Conservation (phyloP, 371 early-diverging fungal genomes). For the Capniomyces stellatus region DNA sequence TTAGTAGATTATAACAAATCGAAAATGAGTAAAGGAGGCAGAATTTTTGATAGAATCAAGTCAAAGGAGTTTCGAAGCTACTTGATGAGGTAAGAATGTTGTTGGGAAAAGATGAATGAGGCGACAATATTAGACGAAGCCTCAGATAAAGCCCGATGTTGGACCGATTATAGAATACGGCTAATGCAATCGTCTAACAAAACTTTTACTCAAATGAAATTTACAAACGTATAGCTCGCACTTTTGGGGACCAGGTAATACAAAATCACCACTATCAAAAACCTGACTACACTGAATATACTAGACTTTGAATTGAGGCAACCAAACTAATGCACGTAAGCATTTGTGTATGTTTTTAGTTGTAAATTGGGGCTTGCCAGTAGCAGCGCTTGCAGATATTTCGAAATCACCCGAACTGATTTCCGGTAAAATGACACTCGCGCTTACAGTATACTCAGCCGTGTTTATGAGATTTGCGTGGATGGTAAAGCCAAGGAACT, state of each 20-base stretch:
- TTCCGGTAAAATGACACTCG: constrained; percentile 79
- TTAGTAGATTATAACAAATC: too few relatives aligned
- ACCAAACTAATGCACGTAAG: neutral
- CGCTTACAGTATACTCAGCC: constrained; percentile 60
- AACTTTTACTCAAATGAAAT: neutral
- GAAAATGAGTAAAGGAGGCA: neutral
- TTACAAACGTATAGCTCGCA: constrained; percentile 29
- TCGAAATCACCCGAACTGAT: constrained; percentile 83
- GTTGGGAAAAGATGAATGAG: too few relatives aligned
- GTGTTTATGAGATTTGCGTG: constrained; percentile 93
- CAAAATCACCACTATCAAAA: neutral
- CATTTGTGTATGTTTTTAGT: constrained; percentile 21
- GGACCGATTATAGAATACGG: too few relatives aligned
- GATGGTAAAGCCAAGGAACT: constrained; percentile 79
- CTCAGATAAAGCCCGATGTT: too few relatives aligned
- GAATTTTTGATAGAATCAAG: neutral
- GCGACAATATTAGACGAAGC: too few relatives aligned
- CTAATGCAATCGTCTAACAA: too few relatives aligned
- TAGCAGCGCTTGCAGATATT: constrained; percentile 87
- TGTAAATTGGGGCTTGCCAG: constrained; percentile 94
- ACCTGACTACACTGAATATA: neutral
- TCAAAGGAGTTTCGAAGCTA: constrained; percentile 59
- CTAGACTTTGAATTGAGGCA: neutral
- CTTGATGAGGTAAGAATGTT: constrained; percentile 53
- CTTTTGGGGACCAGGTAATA: constrained; percentile 72